Evolutionary conservation across 768 basidiomycete genomes (phyloP).

Genomic region (Flagelloscypha sp.): DNA sequence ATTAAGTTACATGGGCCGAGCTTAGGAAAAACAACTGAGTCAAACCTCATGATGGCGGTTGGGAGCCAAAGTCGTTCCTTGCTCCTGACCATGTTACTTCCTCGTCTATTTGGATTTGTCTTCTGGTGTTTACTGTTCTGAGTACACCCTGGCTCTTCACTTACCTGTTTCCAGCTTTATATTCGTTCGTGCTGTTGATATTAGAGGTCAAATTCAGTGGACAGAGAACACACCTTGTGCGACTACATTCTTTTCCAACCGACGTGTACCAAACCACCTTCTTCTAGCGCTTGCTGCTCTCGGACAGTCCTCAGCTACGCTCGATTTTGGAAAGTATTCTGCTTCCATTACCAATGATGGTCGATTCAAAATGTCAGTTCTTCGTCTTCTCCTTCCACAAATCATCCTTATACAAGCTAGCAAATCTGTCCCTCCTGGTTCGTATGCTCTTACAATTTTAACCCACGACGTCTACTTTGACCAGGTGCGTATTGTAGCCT

Average conservation of each 20-base stretch:
- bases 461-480: constrained; percentile 67
- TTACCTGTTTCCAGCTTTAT: no score
- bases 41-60: constrained; percentile 25
- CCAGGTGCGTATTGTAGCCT: constrained; percentile 35
- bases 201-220: constrained; percentile 60
- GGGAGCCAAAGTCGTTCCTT: constrained; percentile 1
- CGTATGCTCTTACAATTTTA: constrained; percentile 59
- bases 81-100: constrained; percentile 4
- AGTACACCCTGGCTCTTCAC: no score
- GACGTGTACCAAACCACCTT: no score
- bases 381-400: no score
- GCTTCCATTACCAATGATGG: constrained; percentile 52
- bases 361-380: constrained; percentile 56
- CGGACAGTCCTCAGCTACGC: constrained; percentile 47
- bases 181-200: constrained; percentile 38
- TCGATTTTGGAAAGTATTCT: constrained; percentile 50
- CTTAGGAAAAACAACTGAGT: no score
- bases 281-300: no score
- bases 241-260: no score
- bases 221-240: no score
- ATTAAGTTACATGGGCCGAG: no score
- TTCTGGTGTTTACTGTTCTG: no score
- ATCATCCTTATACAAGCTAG: no score
- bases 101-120: not conserved
- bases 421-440: constrained; percentile 60